phyloP scores from a whole-genome alignment of 768 basidiomycete species.

The Lanmaoa pseudosensibilis region DNA sequence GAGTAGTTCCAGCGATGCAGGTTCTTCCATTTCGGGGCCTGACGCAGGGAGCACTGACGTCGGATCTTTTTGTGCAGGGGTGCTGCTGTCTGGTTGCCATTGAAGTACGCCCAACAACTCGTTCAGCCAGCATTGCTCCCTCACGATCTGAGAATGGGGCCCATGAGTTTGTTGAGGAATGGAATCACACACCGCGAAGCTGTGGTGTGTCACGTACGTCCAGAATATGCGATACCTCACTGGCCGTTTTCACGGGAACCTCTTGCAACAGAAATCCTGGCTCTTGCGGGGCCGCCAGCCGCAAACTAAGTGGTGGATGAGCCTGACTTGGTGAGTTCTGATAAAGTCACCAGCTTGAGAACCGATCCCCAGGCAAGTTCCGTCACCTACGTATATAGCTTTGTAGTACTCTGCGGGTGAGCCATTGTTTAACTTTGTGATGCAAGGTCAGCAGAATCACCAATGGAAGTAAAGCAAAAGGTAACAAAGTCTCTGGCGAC shows the following conservation, averaged over 20 bases:
- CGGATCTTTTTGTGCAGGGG: slow-evolving; percentile 4
- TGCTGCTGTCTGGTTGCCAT: slow-evolving; percentile 55
- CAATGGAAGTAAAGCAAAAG: neutral
- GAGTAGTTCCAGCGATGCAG: slow-evolving; percentile 55
- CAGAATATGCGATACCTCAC: slow-evolving; percentile 72
- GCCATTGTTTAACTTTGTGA: slow-evolving; percentile 53
- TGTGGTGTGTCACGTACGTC: slow-evolving; percentile 48
- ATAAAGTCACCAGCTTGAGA: slow-evolving; percentile 2
- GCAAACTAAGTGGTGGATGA: slow-evolving; percentile 70
- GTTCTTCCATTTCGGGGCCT: slow-evolving; percentile 31
- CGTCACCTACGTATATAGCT: slow-evolving; percentile 57
- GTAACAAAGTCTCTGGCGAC: neutral
- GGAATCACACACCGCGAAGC: neutral
- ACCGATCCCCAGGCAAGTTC: neutral
- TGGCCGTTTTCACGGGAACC: slow-evolving; percentile 69
- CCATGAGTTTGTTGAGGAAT: neutral
- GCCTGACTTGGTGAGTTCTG: slow-evolving; percentile 64
- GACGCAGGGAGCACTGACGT: neutral
- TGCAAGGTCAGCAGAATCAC: slow-evolving; percentile 11
- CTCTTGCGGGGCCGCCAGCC: slow-evolving; percentile 68
- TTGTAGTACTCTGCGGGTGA: slow-evolving; percentile 64
- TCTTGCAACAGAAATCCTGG: slow-evolving; percentile 73
- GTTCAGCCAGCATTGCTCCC: slow-evolving; percentile 85
- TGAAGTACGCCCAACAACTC: slow-evolving; percentile 58
- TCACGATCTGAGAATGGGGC: slow-evolving; percentile 43